Evolutionary conservation across 805 yeast genomes (phyloP).

Genomic region (Candida corydali): DNA sequence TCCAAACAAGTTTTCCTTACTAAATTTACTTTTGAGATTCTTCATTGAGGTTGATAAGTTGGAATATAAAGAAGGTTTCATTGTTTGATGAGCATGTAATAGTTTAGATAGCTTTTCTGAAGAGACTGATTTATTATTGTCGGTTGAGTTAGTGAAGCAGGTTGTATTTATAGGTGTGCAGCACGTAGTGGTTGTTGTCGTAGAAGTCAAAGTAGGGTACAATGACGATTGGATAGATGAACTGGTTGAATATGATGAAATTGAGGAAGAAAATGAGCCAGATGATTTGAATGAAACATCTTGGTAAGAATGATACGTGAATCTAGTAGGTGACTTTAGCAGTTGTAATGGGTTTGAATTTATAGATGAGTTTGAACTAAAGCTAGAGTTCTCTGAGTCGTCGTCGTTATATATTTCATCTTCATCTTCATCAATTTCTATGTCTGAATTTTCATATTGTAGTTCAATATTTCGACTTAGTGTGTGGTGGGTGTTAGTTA

Average conservation of each 20-base stretch:
- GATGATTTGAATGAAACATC: no score
- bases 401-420: slow-evolving; percentile 1
- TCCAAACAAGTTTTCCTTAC: slow-evolving; percentile 5
- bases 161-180: slow-evolving; percentile 9
- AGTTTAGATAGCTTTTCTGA: slow-evolving; percentile 8
- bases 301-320: slow-evolving; percentile 3
- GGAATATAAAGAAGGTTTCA: slow-evolving; percentile 8
- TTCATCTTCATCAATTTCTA: slow-evolving; percentile 5
- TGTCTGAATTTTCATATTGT: slow-evolving; percentile 3
- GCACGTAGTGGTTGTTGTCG: slow-evolving; percentile 5
- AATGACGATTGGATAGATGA: background rate
- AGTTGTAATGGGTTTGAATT: background rate
- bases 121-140: slow-evolving; percentile 7
- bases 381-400: slow-evolving; percentile 6
- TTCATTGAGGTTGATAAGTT: slow-evolving; percentile 14
- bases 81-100: slow-evolving; percentile 4
- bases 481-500: slow-evolving; percentile 3
- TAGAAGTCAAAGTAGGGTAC: background rate
- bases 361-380: slow-evolving; percentile 6
- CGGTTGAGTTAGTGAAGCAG: background rate
- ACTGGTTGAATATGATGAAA: background rate
- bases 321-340: background rate
- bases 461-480: slow-evolving; percentile 3
- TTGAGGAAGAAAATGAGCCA: slow-evolving; percentile 1
- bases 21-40: slow-evolving; percentile 8